phyloP scores from a whole-genome alignment of 164 flowering plant species.

The Sextonia rubra region DNA sequence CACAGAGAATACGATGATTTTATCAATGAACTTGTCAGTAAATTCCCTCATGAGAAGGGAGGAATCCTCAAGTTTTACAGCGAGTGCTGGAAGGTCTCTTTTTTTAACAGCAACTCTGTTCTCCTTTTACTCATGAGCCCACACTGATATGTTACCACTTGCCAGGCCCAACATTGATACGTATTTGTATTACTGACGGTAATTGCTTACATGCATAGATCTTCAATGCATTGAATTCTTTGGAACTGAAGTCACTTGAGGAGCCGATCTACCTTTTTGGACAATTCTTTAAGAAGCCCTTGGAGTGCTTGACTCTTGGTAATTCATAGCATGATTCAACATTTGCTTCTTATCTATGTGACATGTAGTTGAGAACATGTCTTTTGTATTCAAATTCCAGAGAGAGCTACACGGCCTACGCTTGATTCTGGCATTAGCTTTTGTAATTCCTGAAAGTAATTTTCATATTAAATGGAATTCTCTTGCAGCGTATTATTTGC shows the following conservation, averaged over 20 bases:
- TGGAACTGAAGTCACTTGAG: constrained; percentile 92
- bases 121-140: too few relatives aligned
- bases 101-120: constrained; percentile 13
- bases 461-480: background rate
- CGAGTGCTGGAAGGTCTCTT: constrained; percentile 93
- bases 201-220: constrained; percentile 37
- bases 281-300: constrained; percentile 89
- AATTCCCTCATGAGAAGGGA: constrained; percentile 87
- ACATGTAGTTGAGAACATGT: background rate
- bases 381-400: background rate
- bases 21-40: constrained; percentile 54
- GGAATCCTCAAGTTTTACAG: constrained; percentile 81
- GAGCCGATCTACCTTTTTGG: constrained; percentile 96
- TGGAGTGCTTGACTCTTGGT: constrained; percentile 95
- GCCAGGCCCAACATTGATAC: too few relatives aligned
- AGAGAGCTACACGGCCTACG: background rate
- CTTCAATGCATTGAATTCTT: constrained; percentile 85
- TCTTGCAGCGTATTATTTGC: constrained; percentile 80
- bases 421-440: background rate
- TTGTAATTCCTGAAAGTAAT: background rate
- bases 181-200: background rate
- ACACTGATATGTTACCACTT: too few relatives aligned
- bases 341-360: too few relatives aligned
- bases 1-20: constrained; percentile 78
- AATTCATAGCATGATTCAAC: constrained; percentile 9